Base-by-base conservation (phyloP, 192 early-diverging fungal genomes). In the Podila horticola region DNA sequence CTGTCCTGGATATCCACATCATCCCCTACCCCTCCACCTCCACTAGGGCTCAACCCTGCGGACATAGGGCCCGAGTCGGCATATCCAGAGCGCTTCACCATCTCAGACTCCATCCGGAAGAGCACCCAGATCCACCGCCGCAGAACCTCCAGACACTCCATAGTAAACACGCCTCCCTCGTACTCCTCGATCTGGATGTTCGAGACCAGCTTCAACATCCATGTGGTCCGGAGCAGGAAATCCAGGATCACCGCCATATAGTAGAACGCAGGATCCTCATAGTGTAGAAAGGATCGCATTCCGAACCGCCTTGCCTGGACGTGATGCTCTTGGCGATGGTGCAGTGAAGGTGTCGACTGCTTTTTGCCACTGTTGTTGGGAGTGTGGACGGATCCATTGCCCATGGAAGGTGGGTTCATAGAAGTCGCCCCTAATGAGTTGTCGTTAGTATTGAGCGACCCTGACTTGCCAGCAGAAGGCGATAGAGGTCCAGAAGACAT, bases 91-190 rank as follows among this genome's bases (percentile, higher is more conserved):
- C 74, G 74, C 31, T 88, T 87, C 20, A 93, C 89, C 89, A 89
- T 92, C 67, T 94, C 95, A 34, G 89, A 84, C 82, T 99, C 98
- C 31, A 98, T 75, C 34, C 97, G 85, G 75, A 99, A 93, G 64
- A 97, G 94, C 0, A 96, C 93, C 98, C 98, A 99, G 58, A 97
- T 86, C 94, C 96, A 98, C 48, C 97, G 87, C 38, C 97, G 75
- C 26, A 92, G 68, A 10, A 99, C 88, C 82, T 98, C 97, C 6
- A 97, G 73, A 19, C 89, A 71, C 65, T 94, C 94, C 72, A 98
- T 85, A 70, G 90, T 86, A 60, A 97, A 88, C 11, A 94, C 93
- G 20, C 92, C 84, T 31, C 87, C 90, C 49, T 93, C 86, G 64
- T 96, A 77, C 34, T 87, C 68, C 49, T 91, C 87, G 38, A 93